A percentile compares a stretch with the other conserved stretches of the same genome.
Evolutionary conservation across 805 yeast genomes (phyloP).

Genomic region (Ogataea zsoltii): DNA sequence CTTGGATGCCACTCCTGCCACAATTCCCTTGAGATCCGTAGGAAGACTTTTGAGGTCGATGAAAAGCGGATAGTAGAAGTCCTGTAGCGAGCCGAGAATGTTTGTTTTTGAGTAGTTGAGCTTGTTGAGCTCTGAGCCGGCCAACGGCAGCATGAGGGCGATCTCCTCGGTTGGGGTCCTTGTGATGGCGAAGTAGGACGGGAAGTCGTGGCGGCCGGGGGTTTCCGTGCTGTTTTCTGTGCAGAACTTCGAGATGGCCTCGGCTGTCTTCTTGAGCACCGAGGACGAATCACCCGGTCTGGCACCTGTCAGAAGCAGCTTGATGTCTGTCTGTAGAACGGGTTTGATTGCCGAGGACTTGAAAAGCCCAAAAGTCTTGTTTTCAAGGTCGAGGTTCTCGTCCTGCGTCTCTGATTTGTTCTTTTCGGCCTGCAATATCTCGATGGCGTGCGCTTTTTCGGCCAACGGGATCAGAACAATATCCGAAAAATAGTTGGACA

Average conservation of each 20-base stretch:
- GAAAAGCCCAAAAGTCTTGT: conserved; percentile 39
- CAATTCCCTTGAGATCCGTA: conserved; percentile 62
- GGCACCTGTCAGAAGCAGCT: conserved; percentile 58
- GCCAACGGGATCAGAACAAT: conserved; percentile 57
- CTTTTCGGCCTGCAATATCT: conserved; percentile 40
- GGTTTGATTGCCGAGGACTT: conserved; percentile 44
- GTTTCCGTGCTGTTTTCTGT: conserved; percentile 12
- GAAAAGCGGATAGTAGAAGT: conserved; percentile 54
- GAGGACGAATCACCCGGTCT: conserved; percentile 47
- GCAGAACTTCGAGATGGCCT: conserved; percentile 29
- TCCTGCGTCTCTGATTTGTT: not conserved
- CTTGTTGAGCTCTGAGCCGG: conserved; percentile 34
- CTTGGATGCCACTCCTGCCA: conserved; percentile 60
- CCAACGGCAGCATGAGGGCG: conserved; percentile 48
- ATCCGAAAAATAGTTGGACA: conserved; percentile 64
- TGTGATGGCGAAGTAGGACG: conserved; percentile 51
- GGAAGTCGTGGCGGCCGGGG: conserved; percentile 28
- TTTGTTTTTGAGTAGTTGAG: conserved; percentile 42
- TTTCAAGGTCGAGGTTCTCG: conserved; percentile 30
- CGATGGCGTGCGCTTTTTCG: conserved; percentile 45
- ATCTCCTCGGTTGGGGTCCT: conserved; percentile 52
- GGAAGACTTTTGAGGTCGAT: conserved; percentile 57
- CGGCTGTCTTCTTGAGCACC: conserved; percentile 45
- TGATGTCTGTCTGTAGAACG: conserved; percentile 38
- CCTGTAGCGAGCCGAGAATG: conserved; percentile 58